Conservation (phyloP, 164 flowering plant species). For the Stephania cephalantha region DNA sequence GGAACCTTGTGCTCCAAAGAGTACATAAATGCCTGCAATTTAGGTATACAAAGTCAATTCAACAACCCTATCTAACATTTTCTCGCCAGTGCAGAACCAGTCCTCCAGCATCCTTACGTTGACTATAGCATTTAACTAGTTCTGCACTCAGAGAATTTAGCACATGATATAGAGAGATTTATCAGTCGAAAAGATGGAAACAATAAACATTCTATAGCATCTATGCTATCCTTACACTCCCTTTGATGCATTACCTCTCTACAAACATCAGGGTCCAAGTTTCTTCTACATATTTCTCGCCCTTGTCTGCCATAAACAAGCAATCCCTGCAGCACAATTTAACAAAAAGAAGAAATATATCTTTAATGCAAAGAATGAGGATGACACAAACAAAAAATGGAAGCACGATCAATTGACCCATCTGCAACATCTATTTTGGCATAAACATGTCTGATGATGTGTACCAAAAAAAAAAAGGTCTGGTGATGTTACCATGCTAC, state of each 20-base stretch:
- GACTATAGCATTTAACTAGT: not conserved
- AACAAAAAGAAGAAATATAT: conserved; percentile 10
- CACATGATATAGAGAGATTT: not conserved
- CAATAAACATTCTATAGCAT: not conserved
- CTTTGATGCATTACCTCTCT: conserved; percentile 51
- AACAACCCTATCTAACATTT: not conserved
- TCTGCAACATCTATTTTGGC: not conserved
- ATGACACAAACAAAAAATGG: not conserved
- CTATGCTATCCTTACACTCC: not conserved
- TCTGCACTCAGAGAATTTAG: not conserved
- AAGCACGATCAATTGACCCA: not conserved
- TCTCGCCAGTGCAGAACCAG: too few species aligned
- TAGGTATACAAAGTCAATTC: not conserved
- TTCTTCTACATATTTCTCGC: conserved; percentile 62
- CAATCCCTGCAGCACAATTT: conserved; percentile 55
- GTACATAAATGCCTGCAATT: conserved; percentile 71
- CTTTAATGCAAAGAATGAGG: not conserved
- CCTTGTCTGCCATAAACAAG: conserved; percentile 94
- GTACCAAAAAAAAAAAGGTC: not conserved
- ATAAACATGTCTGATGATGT: not conserved
- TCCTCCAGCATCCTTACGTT: not conserved
- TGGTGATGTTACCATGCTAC: not conserved
- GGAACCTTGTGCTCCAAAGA: conserved; percentile 74
- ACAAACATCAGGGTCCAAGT: conserved; percentile 63
- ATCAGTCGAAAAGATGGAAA: not conserved